A percentile compares a stretch with the other conserved stretches of the same genome.
Conservation (phyloP, 78 protist genomes). For the Planoprotostelium fungivorum region DNA sequence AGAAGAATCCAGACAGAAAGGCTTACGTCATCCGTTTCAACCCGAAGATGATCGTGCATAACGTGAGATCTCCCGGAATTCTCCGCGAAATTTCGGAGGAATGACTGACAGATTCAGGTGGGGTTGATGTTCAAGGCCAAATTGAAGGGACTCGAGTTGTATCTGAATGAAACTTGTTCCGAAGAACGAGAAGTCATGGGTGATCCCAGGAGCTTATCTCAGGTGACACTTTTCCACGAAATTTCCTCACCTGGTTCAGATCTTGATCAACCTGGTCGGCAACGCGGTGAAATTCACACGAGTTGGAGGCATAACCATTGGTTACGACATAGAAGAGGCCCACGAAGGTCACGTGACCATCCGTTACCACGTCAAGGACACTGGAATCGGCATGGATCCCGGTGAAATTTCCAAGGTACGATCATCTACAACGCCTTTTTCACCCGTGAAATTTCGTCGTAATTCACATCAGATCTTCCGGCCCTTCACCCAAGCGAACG, state of each 20-base stretch:
- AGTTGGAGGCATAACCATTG: background rate
- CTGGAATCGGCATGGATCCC: background rate
- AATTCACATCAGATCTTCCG: background rate
- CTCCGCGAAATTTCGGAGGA: background rate
- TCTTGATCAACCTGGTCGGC: background rate
- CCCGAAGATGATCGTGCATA: background rate
- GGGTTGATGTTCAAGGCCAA: background rate
- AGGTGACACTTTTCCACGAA: background rate
- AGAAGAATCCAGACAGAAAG: background rate
- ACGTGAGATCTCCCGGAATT: background rate
- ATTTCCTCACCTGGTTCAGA: no score
- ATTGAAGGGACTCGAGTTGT: background rate
- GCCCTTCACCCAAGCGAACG: background rate
- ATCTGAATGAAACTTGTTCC: background rate
- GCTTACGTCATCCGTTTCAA: background rate
- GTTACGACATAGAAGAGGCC: background rate
- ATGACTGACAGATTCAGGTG: background rate
- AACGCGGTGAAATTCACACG: background rate
- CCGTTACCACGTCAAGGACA: background rate
- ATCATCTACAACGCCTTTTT: no score
- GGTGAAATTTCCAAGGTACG: background rate
- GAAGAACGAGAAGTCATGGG: background rate
- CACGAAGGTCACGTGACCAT: background rate
- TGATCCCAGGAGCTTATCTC: background rate
- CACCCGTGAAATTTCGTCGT: background rate